Base-by-base conservation (phyloP, 768 basidiomycete genomes). In the Hortiboletus flavorubellus region DNA sequence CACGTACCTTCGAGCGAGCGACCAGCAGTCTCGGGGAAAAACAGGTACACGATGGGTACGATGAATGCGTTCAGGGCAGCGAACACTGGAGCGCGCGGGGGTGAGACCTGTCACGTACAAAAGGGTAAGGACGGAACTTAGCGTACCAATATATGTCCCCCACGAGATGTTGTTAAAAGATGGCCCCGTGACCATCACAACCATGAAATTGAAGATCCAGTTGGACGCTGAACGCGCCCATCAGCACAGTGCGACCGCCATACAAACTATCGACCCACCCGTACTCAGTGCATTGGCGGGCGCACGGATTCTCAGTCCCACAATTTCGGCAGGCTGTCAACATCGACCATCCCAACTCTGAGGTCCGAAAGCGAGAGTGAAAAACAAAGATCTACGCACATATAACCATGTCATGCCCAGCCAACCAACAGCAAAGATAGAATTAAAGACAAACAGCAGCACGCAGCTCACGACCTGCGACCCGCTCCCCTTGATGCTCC, bases 341-440 rank as follows among this genome's bases (percentile, higher is more conserved):
- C 1, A 10, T 8, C 37, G 8, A 30, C 34, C 21, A 35, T 18
- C 11, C 11, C 3, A 33, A 26, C 8, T 43, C 33, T 38, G 26
- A 40, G 12, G 14, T 33, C 21, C 2, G 18, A 6, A 49, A 2
- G 10, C 7, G 18, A 30, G 6, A 38, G 15, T n/a, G 31, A 2
- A 34, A 2, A 34, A 45, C 12, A 10, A 5, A 7, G 18, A 33
- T 34, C 16, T 29, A 73, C 81, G 64, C 57, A 83, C 82, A 60
- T 84, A 86, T 55, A 87, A 72, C 84, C 85, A 87, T 1, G 86
- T 84, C 80, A 86, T 84, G 16, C 85, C 83, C 40, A 87, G 67
- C 85, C 85, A 88, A 0, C 85, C 85, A 50, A 85, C 69, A 0
- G 84, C 84, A 63, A 88, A 88, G 72, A 84, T 82, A 15, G 81